These are phyloP conservation scores for Pilobolus umbonatus DNA, from an alignment of 192 early-diverging fungal species.

Conservation along the genomic window DNA sequence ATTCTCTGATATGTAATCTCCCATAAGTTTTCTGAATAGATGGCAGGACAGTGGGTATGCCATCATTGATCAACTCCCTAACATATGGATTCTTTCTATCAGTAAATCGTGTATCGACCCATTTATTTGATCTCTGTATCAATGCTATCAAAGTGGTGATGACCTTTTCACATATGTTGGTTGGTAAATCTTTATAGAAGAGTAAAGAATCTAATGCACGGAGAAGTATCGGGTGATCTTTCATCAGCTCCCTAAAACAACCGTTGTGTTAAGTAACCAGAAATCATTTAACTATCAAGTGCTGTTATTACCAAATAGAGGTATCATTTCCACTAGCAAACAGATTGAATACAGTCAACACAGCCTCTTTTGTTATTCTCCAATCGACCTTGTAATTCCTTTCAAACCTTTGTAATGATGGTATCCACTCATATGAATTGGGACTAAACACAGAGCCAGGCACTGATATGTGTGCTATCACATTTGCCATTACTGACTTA, in stretches of 20 bases:
- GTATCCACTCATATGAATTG: slow-evolving; percentile 2
- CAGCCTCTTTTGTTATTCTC: slow-evolving; percentile 31
- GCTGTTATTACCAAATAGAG: slow-evolving; percentile 20
- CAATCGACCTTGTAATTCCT: slow-evolving; percentile 26
- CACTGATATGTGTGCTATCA: slow-evolving; percentile 16
- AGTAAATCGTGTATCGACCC: not conserved
- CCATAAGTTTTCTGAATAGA: not conserved
- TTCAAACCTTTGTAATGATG: not conserved
- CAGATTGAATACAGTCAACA: slow-evolving; percentile 29
- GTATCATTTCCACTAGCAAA: slow-evolving; percentile 19
- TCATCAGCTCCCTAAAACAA: slow-evolving; percentile 15
- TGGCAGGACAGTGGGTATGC: not conserved
- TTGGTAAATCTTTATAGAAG: slow-evolving; percentile 11
- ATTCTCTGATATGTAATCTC: not conserved
- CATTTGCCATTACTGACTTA: slow-evolving; percentile 18
- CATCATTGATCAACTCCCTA: not conserved
- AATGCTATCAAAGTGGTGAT: slow-evolving; percentile 29
- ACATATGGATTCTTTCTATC: slow-evolving; percentile 1
- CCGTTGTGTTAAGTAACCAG: not conserved
- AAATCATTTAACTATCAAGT: not conserved
- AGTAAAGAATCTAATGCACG: slow-evolving; percentile 9
- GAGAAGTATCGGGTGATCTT: slow-evolving; percentile 11
- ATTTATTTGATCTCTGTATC: slow-evolving; percentile 23
- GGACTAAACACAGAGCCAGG: slow-evolving; percentile 10
- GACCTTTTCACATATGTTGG: slow-evolving; percentile 1